Conservation (phyloP, 441 rosid species). For the Gossypium trilobum region DNA sequence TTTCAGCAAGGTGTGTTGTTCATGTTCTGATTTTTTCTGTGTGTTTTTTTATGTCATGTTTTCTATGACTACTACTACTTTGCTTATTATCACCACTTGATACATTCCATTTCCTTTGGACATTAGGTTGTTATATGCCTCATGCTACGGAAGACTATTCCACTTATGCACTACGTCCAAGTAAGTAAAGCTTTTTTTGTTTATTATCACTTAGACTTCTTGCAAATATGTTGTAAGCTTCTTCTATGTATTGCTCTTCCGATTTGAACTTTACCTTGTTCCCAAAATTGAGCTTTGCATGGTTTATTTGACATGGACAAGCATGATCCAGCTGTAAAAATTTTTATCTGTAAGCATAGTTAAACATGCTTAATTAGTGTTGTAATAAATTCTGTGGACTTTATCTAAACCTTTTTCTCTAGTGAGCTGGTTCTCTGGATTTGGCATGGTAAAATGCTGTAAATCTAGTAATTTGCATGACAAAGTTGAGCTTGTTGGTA, state of each 20-base stretch:
- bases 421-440: neutral
- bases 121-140: conserved; percentile 84
- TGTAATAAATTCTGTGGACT: neutral
- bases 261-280: neutral
- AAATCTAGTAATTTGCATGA: neutral
- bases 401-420: neutral
- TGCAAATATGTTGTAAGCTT: neutral
- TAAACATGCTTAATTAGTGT: neutral
- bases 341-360: neutral
- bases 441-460: neutral
- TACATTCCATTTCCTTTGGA: conserved; percentile 28
- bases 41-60: neutral
- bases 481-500: neutral
- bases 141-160: conserved; percentile 78
- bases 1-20: conserved; percentile 67
- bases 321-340: neutral
- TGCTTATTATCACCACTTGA: neutral
- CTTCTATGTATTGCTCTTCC: neutral
- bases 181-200: conserved; percentile 40
- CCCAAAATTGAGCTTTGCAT: neutral
- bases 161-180: conserved; percentile 81
- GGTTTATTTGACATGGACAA: neutral
- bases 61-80: neutral
- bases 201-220: neutral
- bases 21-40: neutral